A percentile compares a stretch with the other conserved stretches of the same genome.
These are phyloP conservation scores for Yarrowia galli DNA, from an alignment of 1,139 yeast genomes.

Conservation along the genomic window DNA sequence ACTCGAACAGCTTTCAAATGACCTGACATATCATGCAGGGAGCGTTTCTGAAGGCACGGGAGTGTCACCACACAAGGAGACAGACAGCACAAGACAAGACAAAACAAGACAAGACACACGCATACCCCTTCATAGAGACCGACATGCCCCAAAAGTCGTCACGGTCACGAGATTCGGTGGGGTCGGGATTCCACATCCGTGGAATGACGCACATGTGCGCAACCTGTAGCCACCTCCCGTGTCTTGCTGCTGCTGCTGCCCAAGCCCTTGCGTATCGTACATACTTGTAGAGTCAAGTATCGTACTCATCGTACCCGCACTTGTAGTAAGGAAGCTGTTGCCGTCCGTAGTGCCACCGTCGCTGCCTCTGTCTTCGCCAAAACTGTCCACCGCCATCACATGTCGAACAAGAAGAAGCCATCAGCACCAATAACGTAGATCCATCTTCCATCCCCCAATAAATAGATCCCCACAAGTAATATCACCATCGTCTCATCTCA, in stretches of 20 bases:
- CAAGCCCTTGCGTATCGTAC: background rate
- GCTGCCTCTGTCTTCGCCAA: no score
- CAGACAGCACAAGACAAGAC: background rate
- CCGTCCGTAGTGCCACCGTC: no score
- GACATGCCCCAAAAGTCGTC: background rate
- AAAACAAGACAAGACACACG: no score
- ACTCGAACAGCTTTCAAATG: slow-evolving; percentile 4
- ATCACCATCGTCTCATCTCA: background rate
- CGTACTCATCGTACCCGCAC: no score
- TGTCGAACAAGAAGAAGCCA: background rate
- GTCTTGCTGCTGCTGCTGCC: background rate
- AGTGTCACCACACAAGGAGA: background rate
- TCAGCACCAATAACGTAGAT: slow-evolving; percentile 3
- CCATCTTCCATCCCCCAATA: background rate
- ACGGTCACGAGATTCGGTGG: no score
- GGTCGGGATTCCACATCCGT: no score
- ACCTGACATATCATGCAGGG: background rate
- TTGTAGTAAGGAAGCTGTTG: no score
- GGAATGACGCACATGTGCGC: background rate
- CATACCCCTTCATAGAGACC: no score
- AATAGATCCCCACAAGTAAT: background rate
- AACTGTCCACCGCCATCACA: background rate
- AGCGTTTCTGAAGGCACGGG: no score
- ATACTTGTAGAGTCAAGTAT: no score
- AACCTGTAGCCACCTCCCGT: background rate